Evolutionary conservation across 345 rosid genomes (phyloP).

Genomic region (Hevea brasiliensis): DNA sequence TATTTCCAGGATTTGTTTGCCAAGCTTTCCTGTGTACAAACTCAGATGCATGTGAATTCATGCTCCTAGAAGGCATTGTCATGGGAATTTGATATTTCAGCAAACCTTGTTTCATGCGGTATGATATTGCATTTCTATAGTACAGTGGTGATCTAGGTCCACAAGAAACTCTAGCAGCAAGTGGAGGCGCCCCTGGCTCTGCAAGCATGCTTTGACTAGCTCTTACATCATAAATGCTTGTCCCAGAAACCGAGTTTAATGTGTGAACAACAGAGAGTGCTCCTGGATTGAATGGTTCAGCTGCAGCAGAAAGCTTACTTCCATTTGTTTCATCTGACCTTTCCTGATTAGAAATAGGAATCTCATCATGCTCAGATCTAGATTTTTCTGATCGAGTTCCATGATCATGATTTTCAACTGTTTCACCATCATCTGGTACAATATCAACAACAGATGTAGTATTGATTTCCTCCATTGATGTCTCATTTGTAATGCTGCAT

Average conservation of each 20-base stretch:
- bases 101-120: slow-evolving; percentile 36
- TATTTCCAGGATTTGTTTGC: slow-evolving; percentile 34
- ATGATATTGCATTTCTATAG: slow-evolving; percentile 37
- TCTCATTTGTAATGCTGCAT: slow-evolving; percentile 23
- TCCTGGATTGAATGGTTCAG: slow-evolving; percentile 63
- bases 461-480: slow-evolving; percentile 22
- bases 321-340: slow-evolving; percentile 45
- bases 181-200: slow-evolving; percentile 47
- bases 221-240: slow-evolving; percentile 38
- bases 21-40: slow-evolving; percentile 54
- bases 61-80: slow-evolving; percentile 37
- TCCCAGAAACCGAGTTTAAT: slow-evolving; percentile 32
- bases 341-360: slow-evolving; percentile 29
- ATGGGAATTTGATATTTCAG: slow-evolving; percentile 34
- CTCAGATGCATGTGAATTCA: slow-evolving; percentile 68
- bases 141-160: slow-evolving; percentile 57
- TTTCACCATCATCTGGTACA: slow-evolving; percentile 25
- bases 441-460: slow-evolving; percentile 16
- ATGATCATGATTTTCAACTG: slow-evolving; percentile 27
- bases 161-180: slow-evolving; percentile 51
- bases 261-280: slow-evolving; percentile 27
- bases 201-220: slow-evolving; percentile 44
- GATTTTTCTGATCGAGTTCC: slow-evolving; percentile 30
- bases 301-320: slow-evolving; percentile 68
- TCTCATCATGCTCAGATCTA: slow-evolving; percentile 30